Evolutionary conservation across 805 yeast species (phyloP).

Genomic region (Teunomyces atbi): DNA sequence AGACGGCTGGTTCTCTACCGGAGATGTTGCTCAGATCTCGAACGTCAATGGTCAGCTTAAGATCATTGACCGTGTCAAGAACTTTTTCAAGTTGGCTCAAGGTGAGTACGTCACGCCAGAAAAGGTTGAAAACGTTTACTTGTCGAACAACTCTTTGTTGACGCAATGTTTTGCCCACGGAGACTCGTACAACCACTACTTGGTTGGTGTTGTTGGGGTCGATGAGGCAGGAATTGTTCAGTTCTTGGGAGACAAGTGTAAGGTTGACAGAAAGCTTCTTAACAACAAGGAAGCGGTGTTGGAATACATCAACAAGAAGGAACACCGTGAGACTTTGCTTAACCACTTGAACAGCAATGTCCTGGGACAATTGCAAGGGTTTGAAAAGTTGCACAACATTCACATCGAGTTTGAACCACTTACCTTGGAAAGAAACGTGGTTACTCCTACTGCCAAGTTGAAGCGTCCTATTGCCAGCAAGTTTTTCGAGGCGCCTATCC

Average conservation of each 20-base stretch:
- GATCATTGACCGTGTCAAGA: conserved; percentile 32
- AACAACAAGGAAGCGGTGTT: conserved; percentile 9
- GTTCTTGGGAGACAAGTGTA: conserved; percentile 16
- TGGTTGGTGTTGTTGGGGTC: conserved; percentile 25
- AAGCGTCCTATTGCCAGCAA: conserved; percentile 51
- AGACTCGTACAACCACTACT: conserved; percentile 19
- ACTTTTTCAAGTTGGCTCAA: conserved; percentile 32
- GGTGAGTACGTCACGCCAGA: conserved; percentile 34
- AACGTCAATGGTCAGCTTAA: conserved; percentile 17
- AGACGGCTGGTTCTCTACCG: conserved; percentile 31
- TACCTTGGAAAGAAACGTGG: conserved; percentile 21
- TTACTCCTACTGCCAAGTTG: conserved; percentile 43
- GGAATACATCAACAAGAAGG: conserved; percentile 14
- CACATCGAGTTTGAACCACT: conserved; percentile 28
- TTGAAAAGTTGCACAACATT: conserved; percentile 24
- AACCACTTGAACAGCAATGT: conserved; percentile 15
- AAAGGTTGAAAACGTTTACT: conserved; percentile 26
- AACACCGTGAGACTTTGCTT: conserved; percentile 16
- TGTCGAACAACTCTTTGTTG: conserved; percentile 17
- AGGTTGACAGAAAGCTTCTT: conserved; percentile 6
- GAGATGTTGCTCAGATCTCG: conserved; percentile 19
- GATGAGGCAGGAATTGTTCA: conserved; percentile 15
- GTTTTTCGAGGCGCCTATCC: conserved; percentile 39
- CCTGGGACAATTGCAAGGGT: conserved; percentile 18
- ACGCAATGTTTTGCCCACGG: conserved; percentile 24